Base-by-base conservation (phyloP, 495 filamentous ascomycete species). In the Penicillium longicatenatum region DNA sequence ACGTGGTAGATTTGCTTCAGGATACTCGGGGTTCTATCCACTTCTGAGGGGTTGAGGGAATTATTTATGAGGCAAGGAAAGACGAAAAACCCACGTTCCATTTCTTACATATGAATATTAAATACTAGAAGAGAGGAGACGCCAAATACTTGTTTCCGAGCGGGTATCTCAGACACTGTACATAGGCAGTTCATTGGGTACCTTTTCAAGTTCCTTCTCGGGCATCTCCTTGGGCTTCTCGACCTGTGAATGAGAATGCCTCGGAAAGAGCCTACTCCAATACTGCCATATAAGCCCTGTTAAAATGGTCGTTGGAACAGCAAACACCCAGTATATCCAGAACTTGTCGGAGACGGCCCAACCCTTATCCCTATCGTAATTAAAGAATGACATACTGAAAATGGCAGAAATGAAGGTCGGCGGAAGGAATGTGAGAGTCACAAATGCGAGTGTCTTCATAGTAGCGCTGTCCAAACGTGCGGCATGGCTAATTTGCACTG, bases 301-400 rank as follows among this genome's bases (percentile, higher is more conserved):
- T 6, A 60, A 24, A 41, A 70, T 30, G 8, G 74, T 74, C 1
- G 65, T 52, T 6, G 71, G 65, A 48, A 75, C 45, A 7, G 71
- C 63, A 20, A 74, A 58, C 14, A 52, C 68, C 70, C 70, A 75
- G 52, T 68, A 77, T 49, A 77, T 60, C 73, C 73, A 75, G 21
- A 77, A 65, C 21, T 71, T 67, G 16, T 53, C 50, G 0, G 70
- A 69, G 17, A 72, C 58, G 17, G 37, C 50, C 66, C 64, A 75
- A 5, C 55, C 63, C 16, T n/a, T 31, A 24, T 42, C 49, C 26
- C 50, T 47, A 29, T 55, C 60, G 31, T 60, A 74, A 17, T 68
- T 59, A 42, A 75, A 75, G 52, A 75, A 75, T 0, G 63, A 68
- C 59, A 70, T 75, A 46, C 70, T 70, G 58, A 75, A 75, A 16